Percentiles rank a stretch among this genome's conserved stretches.
Conservation (phyloP, 1,284 basidiomycete genomes). For the Austropuccinia psidii region DNA sequence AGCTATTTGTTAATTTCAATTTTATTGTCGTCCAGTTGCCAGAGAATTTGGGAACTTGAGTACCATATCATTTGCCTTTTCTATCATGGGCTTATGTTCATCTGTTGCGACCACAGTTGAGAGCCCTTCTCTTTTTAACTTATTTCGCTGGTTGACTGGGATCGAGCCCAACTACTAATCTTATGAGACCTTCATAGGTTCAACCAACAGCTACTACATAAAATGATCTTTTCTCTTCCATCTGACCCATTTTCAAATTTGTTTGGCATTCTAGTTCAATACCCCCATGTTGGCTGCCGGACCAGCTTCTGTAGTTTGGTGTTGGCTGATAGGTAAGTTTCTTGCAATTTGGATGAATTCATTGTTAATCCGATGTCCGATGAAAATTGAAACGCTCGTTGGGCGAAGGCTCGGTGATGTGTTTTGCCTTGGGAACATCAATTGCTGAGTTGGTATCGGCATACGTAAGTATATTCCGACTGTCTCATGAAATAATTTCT, state of each 20-base stretch:
- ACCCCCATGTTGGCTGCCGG: slow-evolving; percentile 67
- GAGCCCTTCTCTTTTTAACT: neutral
- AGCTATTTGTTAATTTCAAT: neutral
- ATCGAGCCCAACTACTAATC: neutral
- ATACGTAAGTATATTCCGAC: neutral
- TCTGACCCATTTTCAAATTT: neutral
- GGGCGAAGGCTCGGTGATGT: slow-evolving; percentile 64
- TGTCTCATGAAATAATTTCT: neutral
- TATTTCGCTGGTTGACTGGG: neutral
- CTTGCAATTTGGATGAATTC: too few relatives aligned
- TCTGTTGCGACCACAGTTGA: slow-evolving; percentile 36
- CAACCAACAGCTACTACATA: too few relatives aligned
- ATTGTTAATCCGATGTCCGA: too few relatives aligned
- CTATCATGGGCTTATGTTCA: slow-evolving; percentile 35
- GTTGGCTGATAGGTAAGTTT: slow-evolving; percentile 53
- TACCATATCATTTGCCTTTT: slow-evolving; percentile 36
- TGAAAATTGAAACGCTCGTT: too few relatives aligned
- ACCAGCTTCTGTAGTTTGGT: slow-evolving; percentile 72
- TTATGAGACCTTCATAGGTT: neutral
- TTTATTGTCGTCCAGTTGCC: slow-evolving; percentile 1
- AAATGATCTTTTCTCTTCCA: neutral
- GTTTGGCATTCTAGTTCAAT: slow-evolving; percentile 53
- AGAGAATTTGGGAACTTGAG: slow-evolving; percentile 36
- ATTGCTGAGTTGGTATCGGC: slow-evolving; percentile 58
- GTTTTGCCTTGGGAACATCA: slow-evolving; percentile 64